phyloP scores from a whole-genome alignment of 169 alveolate genomes.

The Cryptosporidium viatorum region DNA sequence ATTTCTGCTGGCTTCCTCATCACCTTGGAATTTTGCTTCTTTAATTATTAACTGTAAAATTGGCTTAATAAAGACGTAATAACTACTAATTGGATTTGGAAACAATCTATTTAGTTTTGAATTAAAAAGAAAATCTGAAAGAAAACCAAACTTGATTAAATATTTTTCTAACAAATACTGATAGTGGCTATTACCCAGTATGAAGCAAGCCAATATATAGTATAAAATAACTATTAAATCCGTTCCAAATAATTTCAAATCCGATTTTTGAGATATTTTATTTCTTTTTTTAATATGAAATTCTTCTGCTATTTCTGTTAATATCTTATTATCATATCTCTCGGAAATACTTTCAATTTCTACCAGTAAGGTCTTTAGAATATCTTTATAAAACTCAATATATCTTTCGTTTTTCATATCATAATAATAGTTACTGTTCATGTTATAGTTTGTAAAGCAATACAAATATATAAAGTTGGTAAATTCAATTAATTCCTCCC shows the following conservation, averaged over 20 bases:
- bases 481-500: conserved; percentile 45
- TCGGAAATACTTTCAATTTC: background rate
- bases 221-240: conserved; percentile 2
- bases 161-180: background rate
- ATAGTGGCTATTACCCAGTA: conserved; percentile 22
- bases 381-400: background rate
- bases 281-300: background rate
- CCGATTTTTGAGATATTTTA: background rate
- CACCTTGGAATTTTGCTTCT: background rate
- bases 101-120: conserved; percentile 1
- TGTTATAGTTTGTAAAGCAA: conserved; percentile 23
- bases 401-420: background rate
- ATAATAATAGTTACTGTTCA: background rate
- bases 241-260: background rate
- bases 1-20: background rate
- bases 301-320: background rate
- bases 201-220: conserved; percentile 18
- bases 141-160: background rate
- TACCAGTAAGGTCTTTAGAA: conserved; percentile 1
- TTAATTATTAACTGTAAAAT: conserved; percentile 20
- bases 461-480: conserved; percentile 20
- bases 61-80: conserved; percentile 32
- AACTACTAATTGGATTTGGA: conserved; percentile 13
- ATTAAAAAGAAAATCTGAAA: conserved; percentile 15
- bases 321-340: background rate